Conservation (phyloP, 2,329 filamentous ascomycete species). For the Fusarium longipes region DNA sequence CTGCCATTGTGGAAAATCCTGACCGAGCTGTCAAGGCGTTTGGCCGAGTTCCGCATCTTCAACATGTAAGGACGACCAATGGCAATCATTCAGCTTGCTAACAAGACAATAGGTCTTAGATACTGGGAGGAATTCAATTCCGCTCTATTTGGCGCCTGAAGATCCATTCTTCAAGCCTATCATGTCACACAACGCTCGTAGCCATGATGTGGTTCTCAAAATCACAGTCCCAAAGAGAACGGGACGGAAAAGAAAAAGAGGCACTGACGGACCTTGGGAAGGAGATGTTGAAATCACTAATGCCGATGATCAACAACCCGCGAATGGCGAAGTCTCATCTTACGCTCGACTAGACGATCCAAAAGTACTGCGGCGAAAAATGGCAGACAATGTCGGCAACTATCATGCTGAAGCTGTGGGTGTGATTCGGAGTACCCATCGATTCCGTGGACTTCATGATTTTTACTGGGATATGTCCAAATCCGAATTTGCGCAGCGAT, state of each 20-base stretch:
- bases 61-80: constrained; percentile 50
- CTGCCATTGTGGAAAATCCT: constrained; percentile 57
- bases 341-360: constrained; percentile 64
- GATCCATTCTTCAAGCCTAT: constrained; percentile 84
- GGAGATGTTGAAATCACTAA: constrained; percentile 54
- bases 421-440: constrained; percentile 80
- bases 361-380: constrained; percentile 66
- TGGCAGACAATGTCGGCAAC: constrained; percentile 75
- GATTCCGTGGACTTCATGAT: constrained; percentile 88
- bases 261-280: constrained; percentile 74
- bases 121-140: constrained; percentile 63
- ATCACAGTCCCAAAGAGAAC: constrained; percentile 88
- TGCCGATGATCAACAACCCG: constrained; percentile 21
- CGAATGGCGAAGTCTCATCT: constrained; percentile 52
- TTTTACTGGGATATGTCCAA: constrained; percentile 82
- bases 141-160: constrained; percentile 81
- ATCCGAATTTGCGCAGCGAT: constrained; percentile 75
- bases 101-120: constrained; percentile 56
- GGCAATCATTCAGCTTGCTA: not conserved
- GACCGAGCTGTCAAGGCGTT: constrained; percentile 57
- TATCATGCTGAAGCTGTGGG: constrained; percentile 79
- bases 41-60: constrained; percentile 53
- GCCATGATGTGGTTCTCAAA: constrained; percentile 87
- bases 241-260: constrained; percentile 85
- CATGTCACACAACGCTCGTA: constrained; percentile 77